Base-by-base conservation (phyloP, 768 basidiomycete genomes). In the Boletellus emodensis region DNA sequence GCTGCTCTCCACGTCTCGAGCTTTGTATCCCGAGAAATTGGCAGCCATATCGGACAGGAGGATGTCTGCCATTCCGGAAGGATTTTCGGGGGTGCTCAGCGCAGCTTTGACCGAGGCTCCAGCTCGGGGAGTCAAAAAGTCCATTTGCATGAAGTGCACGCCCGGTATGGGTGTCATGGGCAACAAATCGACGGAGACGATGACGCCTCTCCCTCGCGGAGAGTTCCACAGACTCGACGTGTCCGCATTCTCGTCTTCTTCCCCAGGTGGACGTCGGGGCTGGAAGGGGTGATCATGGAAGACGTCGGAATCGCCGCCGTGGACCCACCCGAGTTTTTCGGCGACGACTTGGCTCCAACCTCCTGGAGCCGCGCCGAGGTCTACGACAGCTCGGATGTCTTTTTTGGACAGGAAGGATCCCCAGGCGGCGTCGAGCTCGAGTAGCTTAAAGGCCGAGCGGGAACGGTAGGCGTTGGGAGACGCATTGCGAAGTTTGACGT, bases 311-410 rank as follows among this genome's bases (percentile, higher is more conserved):
- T 30, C 30, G 8, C 11, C 30, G 30, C 30, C 35, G 24, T 59
- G 52, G 30, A 56, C 57, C 75, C 79, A 82, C 3, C 84, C 83
- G n/a, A 90, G 63, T 49, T 80, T 77, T 30, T 73, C 74, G 0
- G 82, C 78, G 13, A 82, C 83, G 11, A 93, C 93, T 62, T 96
- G 94, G 44, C 86, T 87, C 94, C 95, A 98, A 0, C 92, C 92
- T 0, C 94, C 94, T 0, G 94, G 95, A 0, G 93, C 90, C 0
- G 90, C 90, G 14, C 95, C 94, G 18, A 96, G 79, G 67, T 96
- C 94, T 1, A 94, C 82, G 0, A 95, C 81, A 15, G 78, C 74
- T 2, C 66, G 73, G 5, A 87, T 80, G 47, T 85, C 75, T 22
- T 69, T 65, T 40, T 75, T 68, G 15, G 65, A 63, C 38, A 85